Base-by-base conservation (phyloP, 176 grass and related monocot species). In the Areca catechu region DNA sequence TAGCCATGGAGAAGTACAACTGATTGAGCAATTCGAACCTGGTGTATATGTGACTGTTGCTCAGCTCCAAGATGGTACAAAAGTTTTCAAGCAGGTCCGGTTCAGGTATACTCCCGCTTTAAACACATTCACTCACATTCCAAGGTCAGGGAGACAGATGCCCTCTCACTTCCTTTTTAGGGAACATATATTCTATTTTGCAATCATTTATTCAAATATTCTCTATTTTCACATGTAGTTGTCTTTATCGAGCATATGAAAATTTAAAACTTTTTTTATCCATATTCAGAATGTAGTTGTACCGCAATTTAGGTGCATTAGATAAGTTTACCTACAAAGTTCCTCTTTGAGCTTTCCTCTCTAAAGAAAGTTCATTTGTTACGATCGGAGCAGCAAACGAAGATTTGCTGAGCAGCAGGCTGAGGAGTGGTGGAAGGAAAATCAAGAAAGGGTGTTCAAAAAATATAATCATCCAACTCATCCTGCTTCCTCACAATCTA, bases 401-500 rank as follows among this genome's bases (percentile, higher is more conserved):
- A 87, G 86, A 54, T 95, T 81, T 63, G 65, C 68, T 0, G 79
- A 90, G 70, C 76, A 84, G 25, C 76, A 86, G 28, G 91, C 91
- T 0, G 82, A 83, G 63, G 79, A 79, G 25, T 95, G 91, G 86
- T 95, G 91, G 86, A 77, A 73, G 58, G 76, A 95, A 55, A 95
- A 95, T 58, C 67, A 82, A 55, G 82, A 86, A 22, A 90, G 83
- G 43, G 83, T 87, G 6, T 80, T 87, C 60, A 80, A 57, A 63
- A 77, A 70, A 50, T 93, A 80, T 34, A 80, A 5, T 53, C 67
- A 84, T 58, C 62, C 70, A 51, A 51, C 20, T 61, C 75, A 23
- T 50, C n/a, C 16, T 48, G 50, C 30, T 25, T 25, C 49, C 2
- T 4, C 68, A 29, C 51, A 69, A 51, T 48, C 70, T 2, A 30